phyloP scores from a whole-genome alignment of 306 rosid species.

The Rosa lucieae region DNA sequence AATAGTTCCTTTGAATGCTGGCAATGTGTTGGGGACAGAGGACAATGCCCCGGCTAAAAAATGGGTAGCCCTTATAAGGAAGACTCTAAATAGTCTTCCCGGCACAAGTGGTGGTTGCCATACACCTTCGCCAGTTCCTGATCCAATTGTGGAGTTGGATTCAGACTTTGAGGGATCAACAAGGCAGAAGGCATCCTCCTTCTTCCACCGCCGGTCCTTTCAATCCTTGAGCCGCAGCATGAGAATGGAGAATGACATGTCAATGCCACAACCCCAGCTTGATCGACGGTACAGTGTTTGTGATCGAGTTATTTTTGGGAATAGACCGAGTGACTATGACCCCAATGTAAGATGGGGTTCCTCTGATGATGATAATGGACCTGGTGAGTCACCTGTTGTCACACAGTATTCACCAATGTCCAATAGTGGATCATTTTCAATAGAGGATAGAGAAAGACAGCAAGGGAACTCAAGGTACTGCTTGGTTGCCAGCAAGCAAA shows the following conservation, averaged over 20 bases:
- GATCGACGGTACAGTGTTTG: slow-evolving; percentile 85
- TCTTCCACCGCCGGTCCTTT: slow-evolving; percentile 88
- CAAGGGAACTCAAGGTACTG: slow-evolving; percentile 76
- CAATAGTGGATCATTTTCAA: slow-evolving; percentile 49
- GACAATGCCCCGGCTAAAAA: slow-evolving; percentile 97
- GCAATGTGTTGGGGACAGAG: slow-evolving; percentile 97
- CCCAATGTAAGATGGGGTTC: slow-evolving; percentile 76
- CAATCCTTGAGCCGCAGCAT: slow-evolving; percentile 94
- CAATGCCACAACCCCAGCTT: slow-evolving; percentile 61
- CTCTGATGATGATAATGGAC: slow-evolving; percentile 84
- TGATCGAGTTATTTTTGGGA: slow-evolving; percentile 73
- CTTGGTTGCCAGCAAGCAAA: slow-evolving; percentile 94
- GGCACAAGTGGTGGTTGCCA: slow-evolving; percentile 73
- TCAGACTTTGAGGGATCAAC: slow-evolving; percentile 88
- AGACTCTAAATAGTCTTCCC: slow-evolving; percentile 86
- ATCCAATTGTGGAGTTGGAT: slow-evolving; percentile 83
- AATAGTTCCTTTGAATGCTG: slow-evolving; percentile 98
- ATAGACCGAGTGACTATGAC: slow-evolving; percentile 78
- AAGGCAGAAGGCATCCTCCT: slow-evolving; percentile 75
- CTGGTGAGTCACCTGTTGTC: slow-evolving; percentile 62
- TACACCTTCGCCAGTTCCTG: slow-evolving; percentile 81
- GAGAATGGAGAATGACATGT: slow-evolving; percentile 88
- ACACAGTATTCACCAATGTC: slow-evolving; percentile 67
- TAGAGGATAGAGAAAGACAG: slow-evolving; percentile 80
- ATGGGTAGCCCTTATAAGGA: slow-evolving; percentile 88